Percentiles rank a stretch among this genome's conserved stretches.
Conservation (phyloP, 306 rosid genomes). For the Cicer bijugum region DNA sequence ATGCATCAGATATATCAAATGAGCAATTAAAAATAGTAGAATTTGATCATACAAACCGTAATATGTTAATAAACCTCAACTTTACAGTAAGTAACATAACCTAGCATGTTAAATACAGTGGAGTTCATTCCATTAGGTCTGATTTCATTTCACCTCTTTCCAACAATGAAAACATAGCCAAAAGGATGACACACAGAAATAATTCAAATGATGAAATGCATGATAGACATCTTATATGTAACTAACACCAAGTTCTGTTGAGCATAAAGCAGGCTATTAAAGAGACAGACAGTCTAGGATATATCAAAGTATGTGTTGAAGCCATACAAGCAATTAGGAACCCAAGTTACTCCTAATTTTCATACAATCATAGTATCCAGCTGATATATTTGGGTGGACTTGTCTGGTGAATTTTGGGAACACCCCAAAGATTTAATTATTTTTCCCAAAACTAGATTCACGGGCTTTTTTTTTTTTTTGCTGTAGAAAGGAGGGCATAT, state of each 20-base stretch:
- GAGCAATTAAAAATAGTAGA: constrained; percentile 9
- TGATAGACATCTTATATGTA: constrained; percentile 1
- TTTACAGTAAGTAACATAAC: constrained; percentile 12
- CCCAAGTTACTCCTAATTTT: constrained; percentile 17
- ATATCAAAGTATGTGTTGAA: constrained; percentile 7
- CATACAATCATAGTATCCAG: neutral
- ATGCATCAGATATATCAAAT: neutral
- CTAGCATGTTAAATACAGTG: constrained; percentile 19
- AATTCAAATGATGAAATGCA: constrained; percentile 29
- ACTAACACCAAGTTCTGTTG: neutral
- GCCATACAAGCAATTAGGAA: neutral
- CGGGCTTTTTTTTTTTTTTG: neutral
- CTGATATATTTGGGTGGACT: constrained; percentile 29
- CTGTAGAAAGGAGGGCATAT: constrained; percentile 7
- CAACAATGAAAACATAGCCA: constrained; percentile 1
- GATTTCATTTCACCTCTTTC: neutral
- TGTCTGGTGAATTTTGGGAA: neutral
- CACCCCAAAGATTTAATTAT: neutral
- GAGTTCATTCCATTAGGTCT: constrained; percentile 2
- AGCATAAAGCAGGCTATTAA: constrained; percentile 21
- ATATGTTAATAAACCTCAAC: constrained; percentile 1
- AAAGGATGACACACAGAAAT: constrained; percentile 13
- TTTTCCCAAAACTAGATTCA: constrained; percentile 1
- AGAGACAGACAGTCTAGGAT: constrained; percentile 1
- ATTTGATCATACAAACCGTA: neutral